phyloP scores from a whole-genome alignment of 2,329 filamentous ascomycete genomes.

The Rasamsonia emersonii region DNA sequence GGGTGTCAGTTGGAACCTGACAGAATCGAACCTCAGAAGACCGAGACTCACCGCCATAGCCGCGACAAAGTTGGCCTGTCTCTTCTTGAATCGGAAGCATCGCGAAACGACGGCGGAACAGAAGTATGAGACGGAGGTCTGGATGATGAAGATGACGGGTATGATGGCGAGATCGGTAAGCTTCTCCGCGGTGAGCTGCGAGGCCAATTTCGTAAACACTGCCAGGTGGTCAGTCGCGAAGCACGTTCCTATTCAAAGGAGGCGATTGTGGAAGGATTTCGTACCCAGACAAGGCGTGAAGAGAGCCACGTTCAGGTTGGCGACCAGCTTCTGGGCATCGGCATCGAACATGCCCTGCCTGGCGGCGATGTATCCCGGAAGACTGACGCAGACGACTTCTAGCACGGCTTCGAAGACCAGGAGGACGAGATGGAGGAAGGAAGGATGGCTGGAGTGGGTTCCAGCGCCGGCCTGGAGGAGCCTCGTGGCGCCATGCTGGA shows the following conservation, averaged over 20 bases:
- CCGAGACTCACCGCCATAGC: conserved; percentile 68
- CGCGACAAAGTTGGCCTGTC: conserved; percentile 86
- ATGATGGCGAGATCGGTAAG: conserved; percentile 86
- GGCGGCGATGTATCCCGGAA: conserved; percentile 90
- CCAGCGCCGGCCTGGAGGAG: conserved; percentile 11
- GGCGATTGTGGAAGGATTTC: conserved; percentile 31
- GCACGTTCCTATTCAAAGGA: too few species aligned
- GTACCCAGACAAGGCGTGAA: conserved; percentile 95
- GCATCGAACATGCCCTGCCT: conserved; percentile 87
- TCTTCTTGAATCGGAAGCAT: conserved; percentile 71
- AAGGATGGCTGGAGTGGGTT: conserved; percentile 36
- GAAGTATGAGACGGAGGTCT: conserved; percentile 77
- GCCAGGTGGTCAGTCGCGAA: conserved; percentile 3
- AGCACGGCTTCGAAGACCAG: conserved; percentile 92
- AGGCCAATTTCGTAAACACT: conserved; percentile 97
- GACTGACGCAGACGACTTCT: conserved; percentile 87
- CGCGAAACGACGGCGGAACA: conserved; percentile 64
- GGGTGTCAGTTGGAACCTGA: conserved; percentile 1
- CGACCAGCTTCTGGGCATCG: conserved; percentile 91
- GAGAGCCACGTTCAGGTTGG: conserved; percentile 89
- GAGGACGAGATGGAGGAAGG: conserved; percentile 55
- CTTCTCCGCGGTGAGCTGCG: conserved; percentile 86
- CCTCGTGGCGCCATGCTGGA: conserved; percentile 13
- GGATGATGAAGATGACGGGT: conserved; percentile 83
- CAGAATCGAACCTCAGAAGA: conserved; percentile 1